A percentile compares a stretch with the other conserved stretches of the same genome.
Evolutionary conservation across 2,329 filamentous ascomycete species (phyloP).

Genomic region (Didymosphaeria variabile): DNA sequence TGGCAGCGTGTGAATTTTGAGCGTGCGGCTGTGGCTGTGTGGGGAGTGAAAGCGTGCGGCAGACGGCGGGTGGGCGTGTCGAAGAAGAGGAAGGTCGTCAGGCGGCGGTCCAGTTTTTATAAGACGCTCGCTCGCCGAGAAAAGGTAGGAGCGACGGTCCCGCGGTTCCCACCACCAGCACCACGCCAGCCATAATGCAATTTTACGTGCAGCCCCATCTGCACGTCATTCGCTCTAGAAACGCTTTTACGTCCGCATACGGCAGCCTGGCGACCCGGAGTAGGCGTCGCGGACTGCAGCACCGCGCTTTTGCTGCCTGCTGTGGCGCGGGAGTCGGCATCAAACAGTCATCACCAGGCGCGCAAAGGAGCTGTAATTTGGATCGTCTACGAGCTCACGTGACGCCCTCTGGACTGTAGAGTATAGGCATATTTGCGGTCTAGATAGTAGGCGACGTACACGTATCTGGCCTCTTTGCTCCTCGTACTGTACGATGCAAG

Average conservation of each 20-base stretch:
- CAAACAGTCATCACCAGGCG: neutral
- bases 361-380: no score
- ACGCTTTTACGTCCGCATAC: no score
- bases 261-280: neutral
- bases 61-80: slow-evolving; percentile 9
- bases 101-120: slow-evolving; percentile 14
- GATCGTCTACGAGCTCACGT: no score
- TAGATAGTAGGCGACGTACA: no score
- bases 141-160: slow-evolving; percentile 1
- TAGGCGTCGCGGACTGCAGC: neutral
- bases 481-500: neutral
- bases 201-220: slow-evolving; percentile 1
- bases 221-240: neutral
- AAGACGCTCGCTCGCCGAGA: slow-evolving; percentile 3
- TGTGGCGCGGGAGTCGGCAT: slow-evolving; percentile 1
- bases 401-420: no score
- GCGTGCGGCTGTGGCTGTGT: slow-evolving; percentile 1
- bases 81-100: slow-evolving; percentile 1
- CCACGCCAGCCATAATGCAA: neutral
- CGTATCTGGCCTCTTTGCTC: no score
- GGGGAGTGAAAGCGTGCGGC: slow-evolving; percentile 5
- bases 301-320: neutral
- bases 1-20: slow-evolving; percentile 17
- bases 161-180: slow-evolving; percentile 1
- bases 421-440: no score